Percentiles rank a stretch among this genome's conserved stretches.
These are phyloP conservation scores for Apiospora pterosperma DNA, from an alignment of 2,329 filamentous ascomycete species.

Conservation along the genomic window DNA sequence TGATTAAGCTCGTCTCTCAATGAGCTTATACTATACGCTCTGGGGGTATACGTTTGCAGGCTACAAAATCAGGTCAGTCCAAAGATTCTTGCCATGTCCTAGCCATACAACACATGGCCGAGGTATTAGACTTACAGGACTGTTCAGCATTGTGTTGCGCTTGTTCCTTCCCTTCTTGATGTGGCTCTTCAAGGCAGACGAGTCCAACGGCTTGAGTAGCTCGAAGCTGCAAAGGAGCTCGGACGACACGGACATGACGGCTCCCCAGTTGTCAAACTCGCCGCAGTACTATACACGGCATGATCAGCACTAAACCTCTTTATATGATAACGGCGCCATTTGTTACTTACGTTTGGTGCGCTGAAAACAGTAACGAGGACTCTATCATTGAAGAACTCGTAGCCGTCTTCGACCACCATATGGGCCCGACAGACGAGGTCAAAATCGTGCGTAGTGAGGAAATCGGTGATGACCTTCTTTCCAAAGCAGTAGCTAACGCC, in stretches of 20 bases:
- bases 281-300: slow-evolving; percentile 79
- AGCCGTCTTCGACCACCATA: slow-evolving; percentile 99
- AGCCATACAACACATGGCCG: not conserved
- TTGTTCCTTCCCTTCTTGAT: slow-evolving; percentile 98
- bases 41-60: slow-evolving; percentile 55
- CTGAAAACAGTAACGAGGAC: slow-evolving; percentile 96
- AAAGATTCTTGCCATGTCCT: slow-evolving; percentile 4
- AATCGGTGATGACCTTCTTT: slow-evolving; percentile 97
- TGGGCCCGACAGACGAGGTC: slow-evolving; percentile 95
- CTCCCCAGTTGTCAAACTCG: slow-evolving; percentile 98
- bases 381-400: slow-evolving; percentile 96
- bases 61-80: slow-evolving; percentile 27
- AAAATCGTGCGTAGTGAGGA: slow-evolving; percentile 91
- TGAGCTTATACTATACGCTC: slow-evolving; percentile 40
- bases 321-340: not conserved
- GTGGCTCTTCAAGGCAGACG: slow-evolving; percentile 92
- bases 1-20: slow-evolving; percentile 7
- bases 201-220: slow-evolving; percentile 92
- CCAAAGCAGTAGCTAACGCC: slow-evolving; percentile 98
- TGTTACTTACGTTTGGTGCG: slow-evolving; percentile 82
- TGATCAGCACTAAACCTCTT: slow-evolving; percentile 6
- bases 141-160: slow-evolving; percentile 92
- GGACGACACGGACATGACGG: slow-evolving; percentile 94
- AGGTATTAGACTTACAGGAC: slow-evolving; percentile 66
- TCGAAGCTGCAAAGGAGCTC: slow-evolving; percentile 97